Evolutionary conservation across 805 yeast species (phyloP), one percentile per base, ranked within the genome.

Genomic region (Teunomyces panamensis): DNA sequence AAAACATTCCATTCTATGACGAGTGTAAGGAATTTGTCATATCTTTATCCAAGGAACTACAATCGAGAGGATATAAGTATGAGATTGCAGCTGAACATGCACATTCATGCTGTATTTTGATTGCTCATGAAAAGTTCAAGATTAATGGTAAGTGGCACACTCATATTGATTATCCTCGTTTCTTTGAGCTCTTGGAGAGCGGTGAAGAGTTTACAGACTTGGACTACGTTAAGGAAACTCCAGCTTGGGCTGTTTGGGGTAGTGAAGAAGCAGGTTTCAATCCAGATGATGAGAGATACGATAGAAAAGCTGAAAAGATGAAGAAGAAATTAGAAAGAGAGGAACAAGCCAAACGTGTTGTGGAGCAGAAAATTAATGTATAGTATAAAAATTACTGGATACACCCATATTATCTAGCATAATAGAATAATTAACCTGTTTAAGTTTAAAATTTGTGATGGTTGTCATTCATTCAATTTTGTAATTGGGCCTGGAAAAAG

Each of bases 31-130:
- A 65, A 6, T 90, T 90, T 64, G 97, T 89, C 4, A 74, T 73
- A 42, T 74, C 71, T 8, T 77, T 90, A 53, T 79, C 80, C 39
- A 69, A 70, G 9, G 89, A 84, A 56, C 74, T 90, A 49, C 73
- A 79, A 45, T 65, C 73, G 9, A 78, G 95, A 56, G 90, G 90
- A 0, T 72, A 85, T 28, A 76, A 75, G 26, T 90, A 91, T 60
- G 96, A 83, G 42, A 73, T 90, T 49, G 96, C 97, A 9, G 96
- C 97, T 0, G 97, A 91, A 65, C 97, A 90, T 64, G 96, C 96
- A 0, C 97, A 90, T 63, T 86, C 96, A 2, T 91, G 96, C 68
- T 91, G 97, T 71, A 85, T 91, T 14, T 73, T 90, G 54, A 80
- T 91, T 56, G 97, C 96, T 0, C 85, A 85, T 54, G 74, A 73